Percentiles rank a stretch among this genome's conserved stretches.
phyloP scores from a whole-genome alignment of 1,139 yeast species.

The Hansenula sp. region DNA sequence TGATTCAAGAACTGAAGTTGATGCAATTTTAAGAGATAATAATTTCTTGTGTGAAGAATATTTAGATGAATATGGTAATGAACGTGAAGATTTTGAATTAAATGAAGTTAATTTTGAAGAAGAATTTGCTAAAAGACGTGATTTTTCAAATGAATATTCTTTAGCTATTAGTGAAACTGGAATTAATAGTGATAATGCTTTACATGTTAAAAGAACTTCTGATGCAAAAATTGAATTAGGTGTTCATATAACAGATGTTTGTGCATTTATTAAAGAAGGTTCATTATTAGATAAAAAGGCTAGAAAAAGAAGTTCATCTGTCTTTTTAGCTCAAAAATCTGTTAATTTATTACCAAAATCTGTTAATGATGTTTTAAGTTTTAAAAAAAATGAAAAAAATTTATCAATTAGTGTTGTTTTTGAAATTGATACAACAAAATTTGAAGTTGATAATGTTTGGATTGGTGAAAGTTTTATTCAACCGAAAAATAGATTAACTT shows the following conservation, averaged over 20 bases:
- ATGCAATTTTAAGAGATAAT: slow-evolving; percentile 87
- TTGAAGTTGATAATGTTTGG: slow-evolving; percentile 73
- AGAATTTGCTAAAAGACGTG: slow-evolving; percentile 41
- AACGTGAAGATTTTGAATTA: slow-evolving; percentile 25
- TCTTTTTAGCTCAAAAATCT: slow-evolving; percentile 78
- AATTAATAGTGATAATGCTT: slow-evolving; percentile 62
- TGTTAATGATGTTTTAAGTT: slow-evolving; percentile 56
- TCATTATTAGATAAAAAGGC: slow-evolving; percentile 84
- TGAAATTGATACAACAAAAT: slow-evolving; percentile 69
- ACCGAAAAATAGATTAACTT: slow-evolving; percentile 48
- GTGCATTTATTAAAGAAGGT: slow-evolving; percentile 66
- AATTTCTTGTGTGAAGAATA: slow-evolving; percentile 89
- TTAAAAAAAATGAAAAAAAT: slow-evolving; percentile 54
- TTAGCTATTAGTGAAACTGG: slow-evolving; percentile 65
- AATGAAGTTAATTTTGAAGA: slow-evolving; percentile 28
- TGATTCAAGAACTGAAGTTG: slow-evolving; percentile 76
- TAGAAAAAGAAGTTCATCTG: slow-evolving; percentile 86
- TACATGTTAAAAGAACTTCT: slow-evolving; percentile 62
- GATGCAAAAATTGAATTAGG: slow-evolving; percentile 58
- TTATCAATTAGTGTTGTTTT: slow-evolving; percentile 79
- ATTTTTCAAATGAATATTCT: slow-evolving; percentile 58
- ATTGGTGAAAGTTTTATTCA: slow-evolving; percentile 69
- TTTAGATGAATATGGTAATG: slow-evolving; percentile 34
- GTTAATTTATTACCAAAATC: slow-evolving; percentile 66
- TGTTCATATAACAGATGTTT: slow-evolving; percentile 78